Base-by-base conservation (phyloP, 176 grass and related monocot genomes). In the Paspalum notatum region DNA sequence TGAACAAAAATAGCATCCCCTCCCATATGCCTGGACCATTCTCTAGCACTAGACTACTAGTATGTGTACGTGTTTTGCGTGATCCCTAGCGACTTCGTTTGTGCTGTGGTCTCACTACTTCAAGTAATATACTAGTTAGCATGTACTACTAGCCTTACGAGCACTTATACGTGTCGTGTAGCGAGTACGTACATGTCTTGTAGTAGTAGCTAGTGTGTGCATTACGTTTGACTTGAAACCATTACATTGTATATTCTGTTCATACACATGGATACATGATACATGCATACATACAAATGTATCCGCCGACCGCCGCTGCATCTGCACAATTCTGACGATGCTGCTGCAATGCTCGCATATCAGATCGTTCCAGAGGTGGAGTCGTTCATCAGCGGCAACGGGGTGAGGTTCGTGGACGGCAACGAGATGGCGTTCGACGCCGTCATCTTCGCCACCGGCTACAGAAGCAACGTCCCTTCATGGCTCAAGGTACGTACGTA, bases 391-490 rank as follows among this genome's bases (percentile, higher is more conserved):
- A 73, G 78, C 84, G 76, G 74, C 81, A 86, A 82, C 56, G 90
- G 90, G 45, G 86, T 78, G 16, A 87, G 84, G 53, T 95, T 98
- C 86, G 73, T 93, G 57, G 90, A 95, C 70, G 92, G 90, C 66
- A 91, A 49, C 62, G 90, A 93, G 67, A 93, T 91, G 88, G 68
- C 66, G 20, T 90, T 98, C 9, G 96, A 98, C 77, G 85, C 92
- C 41, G 87, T 98, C 68, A 44, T 98, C 78, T 98, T 93, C 86
- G 96, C 96, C 60, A 98, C 96, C 13, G 96, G 96, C n/a, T 98
- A 98, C 86, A 91, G 45, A 52, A 98, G 86, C 90, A 98, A 95
- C 80, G 92, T 98, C 78, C 90, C 92, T 37, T 89, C 75, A 66
- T 98, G 92, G 96, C 96, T 98, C 55, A 84, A 98, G 90, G 95